phyloP scores from a whole-genome alignment of 805 yeast species.

The Myxozyma udenii region DNA sequence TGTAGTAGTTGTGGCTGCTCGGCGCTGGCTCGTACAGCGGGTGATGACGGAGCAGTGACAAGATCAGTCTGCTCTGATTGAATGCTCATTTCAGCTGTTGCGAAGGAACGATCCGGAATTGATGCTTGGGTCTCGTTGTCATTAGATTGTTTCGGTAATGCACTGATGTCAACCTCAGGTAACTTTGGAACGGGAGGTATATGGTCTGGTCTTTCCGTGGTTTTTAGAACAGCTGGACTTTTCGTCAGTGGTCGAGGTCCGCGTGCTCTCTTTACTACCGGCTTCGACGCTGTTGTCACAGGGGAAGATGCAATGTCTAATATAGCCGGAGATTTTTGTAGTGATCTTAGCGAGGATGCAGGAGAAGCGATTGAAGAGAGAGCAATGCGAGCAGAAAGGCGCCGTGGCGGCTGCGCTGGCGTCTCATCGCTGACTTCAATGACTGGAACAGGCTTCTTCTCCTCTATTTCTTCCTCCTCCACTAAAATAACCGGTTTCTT shows the following conservation, averaged over 20 bases:
- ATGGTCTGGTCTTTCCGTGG: background rate
- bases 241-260: constrained; percentile 27
- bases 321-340: background rate
- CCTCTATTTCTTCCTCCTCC: background rate
- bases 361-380: background rate
- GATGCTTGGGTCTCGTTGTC: background rate
- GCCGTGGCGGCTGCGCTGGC: background rate
- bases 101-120: background rate
- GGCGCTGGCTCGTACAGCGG: background rate
- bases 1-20: background rate
- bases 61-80: background rate
- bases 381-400: background rate
- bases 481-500: constrained; percentile 7
- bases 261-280: constrained; percentile 10
- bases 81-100: background rate
- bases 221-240: too few relatives aligned
- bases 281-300: background rate
- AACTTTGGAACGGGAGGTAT: background rate
- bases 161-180: too few relatives aligned
- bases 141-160: background rate
- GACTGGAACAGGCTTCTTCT: background rate
- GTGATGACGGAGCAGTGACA: background rate
- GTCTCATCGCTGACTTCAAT: background rate
- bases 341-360: background rate
- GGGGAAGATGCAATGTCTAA: background rate